A percentile compares a stretch with the other conserved stretches of the same genome.
phyloP scores from a whole-genome alignment of 495 filamentous ascomycete species.

The Daldinia concentrica region DNA sequence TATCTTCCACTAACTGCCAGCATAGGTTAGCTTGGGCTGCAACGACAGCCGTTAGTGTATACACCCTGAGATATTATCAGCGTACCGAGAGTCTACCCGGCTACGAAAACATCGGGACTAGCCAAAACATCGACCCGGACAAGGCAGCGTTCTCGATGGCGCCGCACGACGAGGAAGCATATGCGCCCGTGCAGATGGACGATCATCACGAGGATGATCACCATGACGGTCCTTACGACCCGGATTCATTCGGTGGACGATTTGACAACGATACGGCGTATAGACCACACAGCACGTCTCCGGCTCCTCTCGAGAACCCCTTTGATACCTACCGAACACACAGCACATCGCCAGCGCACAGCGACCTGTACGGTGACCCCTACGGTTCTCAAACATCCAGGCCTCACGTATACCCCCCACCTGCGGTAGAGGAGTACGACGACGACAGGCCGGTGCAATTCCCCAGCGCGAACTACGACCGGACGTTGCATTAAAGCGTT shows the following conservation, averaged over 20 bases:
- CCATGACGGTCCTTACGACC: constrained; percentile 41
- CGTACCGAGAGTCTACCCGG: constrained; percentile 80
- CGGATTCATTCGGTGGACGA: constrained; percentile 49
- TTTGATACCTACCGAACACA: constrained; percentile 52
- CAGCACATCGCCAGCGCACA: constrained; percentile 37
- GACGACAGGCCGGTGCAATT: constrained; percentile 53
- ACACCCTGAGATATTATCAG: constrained; percentile 80
- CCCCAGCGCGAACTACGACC: constrained; percentile 56
- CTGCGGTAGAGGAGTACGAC: constrained; percentile 52
- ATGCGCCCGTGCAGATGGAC: constrained; percentile 57
- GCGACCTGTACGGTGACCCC: constrained; percentile 48
- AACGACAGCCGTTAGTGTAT: constrained; percentile 78
- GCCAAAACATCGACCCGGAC: constrained; percentile 65
- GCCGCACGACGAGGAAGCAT: constrained; percentile 63
- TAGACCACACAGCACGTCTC: constrained; percentile 43
- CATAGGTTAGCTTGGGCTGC: constrained; percentile 75
- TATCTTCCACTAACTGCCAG: constrained; percentile 11
- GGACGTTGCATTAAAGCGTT: constrained; percentile 46
- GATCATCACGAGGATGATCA: constrained; percentile 54
- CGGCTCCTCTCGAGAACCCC: constrained; percentile 52
- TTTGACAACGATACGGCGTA: constrained; percentile 48
- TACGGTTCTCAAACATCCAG: constrained; percentile 38
- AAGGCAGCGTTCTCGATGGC: constrained; percentile 67
- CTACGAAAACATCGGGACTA: constrained; percentile 63
- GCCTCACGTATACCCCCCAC: constrained; percentile 50